phyloP scores from a whole-genome alignment of 108 stramenopile genomes.

The Chaetoceros muelleri region DNA sequence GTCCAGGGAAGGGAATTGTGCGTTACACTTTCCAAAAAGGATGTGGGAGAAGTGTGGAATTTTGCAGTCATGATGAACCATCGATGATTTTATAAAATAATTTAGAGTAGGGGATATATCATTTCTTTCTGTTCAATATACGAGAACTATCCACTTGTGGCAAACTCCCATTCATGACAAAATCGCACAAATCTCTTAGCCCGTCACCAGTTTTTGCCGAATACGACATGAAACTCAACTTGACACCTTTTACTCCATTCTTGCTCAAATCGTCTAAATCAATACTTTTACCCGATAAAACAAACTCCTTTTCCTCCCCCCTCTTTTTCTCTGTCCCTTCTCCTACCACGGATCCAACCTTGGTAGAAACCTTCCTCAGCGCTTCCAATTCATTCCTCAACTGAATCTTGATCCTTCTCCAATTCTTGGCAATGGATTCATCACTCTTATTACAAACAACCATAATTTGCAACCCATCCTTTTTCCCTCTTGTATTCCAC shows the following conservation, averaged over 20 bases:
- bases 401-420: slow-evolving; percentile 57
- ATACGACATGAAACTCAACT: slow-evolving; percentile 22
- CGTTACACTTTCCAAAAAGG: slow-evolving; percentile 41
- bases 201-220: slow-evolving; percentile 7
- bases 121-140: background rate
- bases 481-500: slow-evolving; percentile 7
- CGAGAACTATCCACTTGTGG: slow-evolving; percentile 2
- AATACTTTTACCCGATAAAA: slow-evolving; percentile 15
- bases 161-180: slow-evolving; percentile 15
- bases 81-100: background rate
- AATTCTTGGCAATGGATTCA: slow-evolving; percentile 51
- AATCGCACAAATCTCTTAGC: slow-evolving; percentile 16
- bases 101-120: background rate
- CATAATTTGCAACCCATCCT: slow-evolving; percentile 24
- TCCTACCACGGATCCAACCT: background rate
- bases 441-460: slow-evolving; percentile 59
- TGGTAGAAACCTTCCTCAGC: slow-evolving; percentile 21
- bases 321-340: background rate
- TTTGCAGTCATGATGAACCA: slow-evolving; percentile 12
- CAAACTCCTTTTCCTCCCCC: background rate
- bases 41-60: slow-evolving; percentile 27
- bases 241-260: slow-evolving; percentile 13
- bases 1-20: slow-evolving; percentile 31
- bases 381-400: slow-evolving; percentile 67
- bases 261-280: slow-evolving; percentile 28